A percentile compares a stretch with the other conserved stretches of the same genome.
phyloP scores from a whole-genome alignment of 108 stramenopile species.

The Fistulifera solaris region DNA sequence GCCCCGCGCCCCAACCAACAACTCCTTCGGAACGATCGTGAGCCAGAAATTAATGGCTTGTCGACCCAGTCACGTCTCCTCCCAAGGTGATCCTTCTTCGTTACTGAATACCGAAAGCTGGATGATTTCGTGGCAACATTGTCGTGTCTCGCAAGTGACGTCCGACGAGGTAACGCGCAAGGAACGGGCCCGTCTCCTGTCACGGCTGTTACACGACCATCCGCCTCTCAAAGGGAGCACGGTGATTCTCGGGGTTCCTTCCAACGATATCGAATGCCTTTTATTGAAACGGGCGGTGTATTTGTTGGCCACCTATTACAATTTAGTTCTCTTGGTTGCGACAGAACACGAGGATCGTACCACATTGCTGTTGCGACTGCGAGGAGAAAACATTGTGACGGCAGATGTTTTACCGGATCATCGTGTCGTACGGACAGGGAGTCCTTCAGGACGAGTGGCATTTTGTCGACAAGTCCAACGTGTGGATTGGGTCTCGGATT shows the following conservation, averaged over 20 bases:
- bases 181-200: constrained; percentile 13
- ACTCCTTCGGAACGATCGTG: background rate
- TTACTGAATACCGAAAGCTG: background rate
- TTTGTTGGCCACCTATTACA: constrained; percentile 20
- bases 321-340: constrained; percentile 10
- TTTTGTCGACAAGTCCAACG: constrained; percentile 13
- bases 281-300: constrained; percentile 13
- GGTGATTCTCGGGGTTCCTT: constrained; percentile 11
- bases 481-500: constrained; percentile 17
- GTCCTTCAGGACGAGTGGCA: constrained; percentile 14
- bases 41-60: background rate
- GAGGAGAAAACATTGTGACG: background rate
- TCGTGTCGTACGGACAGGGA: constrained; percentile 10
- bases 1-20: background rate
- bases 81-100: background rate
- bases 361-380: background rate
- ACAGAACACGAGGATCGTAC: background rate
- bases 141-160: background rate
- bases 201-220: constrained; percentile 4
- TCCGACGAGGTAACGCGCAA: constrained; percentile 7
- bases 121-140: background rate
- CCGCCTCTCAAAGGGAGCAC: constrained; percentile 17
- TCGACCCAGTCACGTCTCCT: background rate
- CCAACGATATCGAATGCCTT: constrained; percentile 9
- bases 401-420: constrained; percentile 15